phyloP scores from a whole-genome alignment of 495 filamentous ascomycete species.

The Trichoderma gamsii region DNA sequence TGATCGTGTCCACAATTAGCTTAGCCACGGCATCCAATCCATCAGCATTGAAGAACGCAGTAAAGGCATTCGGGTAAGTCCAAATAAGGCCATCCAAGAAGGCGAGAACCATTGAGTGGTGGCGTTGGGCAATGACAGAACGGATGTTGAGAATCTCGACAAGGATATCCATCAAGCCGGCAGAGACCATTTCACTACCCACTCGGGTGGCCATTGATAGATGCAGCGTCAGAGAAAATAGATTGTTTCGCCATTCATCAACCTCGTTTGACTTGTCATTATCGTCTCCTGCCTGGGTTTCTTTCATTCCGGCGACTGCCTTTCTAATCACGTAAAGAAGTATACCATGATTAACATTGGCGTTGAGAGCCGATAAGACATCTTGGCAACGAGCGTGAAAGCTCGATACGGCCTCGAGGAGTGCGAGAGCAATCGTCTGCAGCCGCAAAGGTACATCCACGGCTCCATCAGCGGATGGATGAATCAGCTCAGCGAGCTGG shows the following conservation, averaged over 20 bases:
- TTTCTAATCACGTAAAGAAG: constrained; percentile 91
- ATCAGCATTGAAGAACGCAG: constrained; percentile 66
- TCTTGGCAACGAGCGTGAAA: constrained; percentile 72
- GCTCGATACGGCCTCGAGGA: constrained; percentile 74
- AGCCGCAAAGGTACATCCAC: constrained; percentile 60
- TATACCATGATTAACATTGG: constrained; percentile 92
- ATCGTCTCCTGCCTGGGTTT: constrained; percentile 48
- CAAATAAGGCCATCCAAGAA: constrained; percentile 87
- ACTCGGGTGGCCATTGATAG: constrained; percentile 66
- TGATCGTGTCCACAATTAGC: constrained; percentile 73
- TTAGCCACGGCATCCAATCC: constrained; percentile 83
- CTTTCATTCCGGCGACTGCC: constrained; percentile 71
- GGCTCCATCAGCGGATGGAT: constrained; percentile 62
- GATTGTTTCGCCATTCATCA: constrained; percentile 82
- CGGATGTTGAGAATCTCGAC: constrained; percentile 84
- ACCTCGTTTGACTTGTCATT: constrained; percentile 51
- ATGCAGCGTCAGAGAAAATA: constrained; percentile 74
- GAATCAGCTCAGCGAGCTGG: constrained; percentile 86
- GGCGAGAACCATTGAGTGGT: constrained; percentile 69
- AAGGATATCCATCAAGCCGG: constrained; percentile 81
- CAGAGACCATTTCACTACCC: constrained; percentile 69
- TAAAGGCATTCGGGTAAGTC: constrained; percentile 71
- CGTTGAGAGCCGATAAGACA: constrained; percentile 76
- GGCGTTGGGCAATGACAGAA: constrained; percentile 72
- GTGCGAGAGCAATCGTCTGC: constrained; percentile 75